These are phyloP conservation scores for Suillus lakei DNA, from an alignment of 768 basidiomycete genomes.

Conservation along the genomic window DNA sequence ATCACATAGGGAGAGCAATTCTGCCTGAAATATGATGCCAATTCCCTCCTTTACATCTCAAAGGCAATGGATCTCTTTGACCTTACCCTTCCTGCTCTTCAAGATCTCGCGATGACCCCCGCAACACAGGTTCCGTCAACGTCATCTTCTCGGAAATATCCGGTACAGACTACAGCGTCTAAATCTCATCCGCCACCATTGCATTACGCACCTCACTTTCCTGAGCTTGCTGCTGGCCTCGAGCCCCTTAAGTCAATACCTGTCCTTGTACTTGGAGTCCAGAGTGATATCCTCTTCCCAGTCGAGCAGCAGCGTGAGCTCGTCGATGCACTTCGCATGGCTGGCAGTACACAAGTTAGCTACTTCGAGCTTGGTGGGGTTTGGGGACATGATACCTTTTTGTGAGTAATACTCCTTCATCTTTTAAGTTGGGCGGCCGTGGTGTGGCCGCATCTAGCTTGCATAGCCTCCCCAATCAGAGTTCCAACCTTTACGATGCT, in stretches of 20 bases:
- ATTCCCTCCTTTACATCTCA: conserved; percentile 97
- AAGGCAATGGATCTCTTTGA: conserved; percentile 99
- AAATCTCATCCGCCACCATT: conserved; percentile 75
- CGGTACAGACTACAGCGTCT: conserved; percentile 51
- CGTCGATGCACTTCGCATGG: conserved; percentile 88
- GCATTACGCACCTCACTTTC: conserved; percentile 75
- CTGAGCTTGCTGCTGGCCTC: conserved; percentile 80
- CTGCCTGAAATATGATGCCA: conserved; percentile 98
- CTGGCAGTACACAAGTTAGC: conserved; percentile 86
- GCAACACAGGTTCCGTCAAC: conserved; percentile 27
- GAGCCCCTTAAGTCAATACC: conserved; percentile 77
- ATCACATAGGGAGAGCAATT: conserved; percentile 83
- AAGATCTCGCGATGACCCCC: conserved; percentile 61
- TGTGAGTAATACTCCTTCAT: conserved; percentile 55
- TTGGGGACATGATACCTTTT: conserved; percentile 99
- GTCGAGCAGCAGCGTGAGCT: conserved; percentile 97
- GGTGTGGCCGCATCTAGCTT: neutral
- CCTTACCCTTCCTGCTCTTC: conserved; percentile 80
- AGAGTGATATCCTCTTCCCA: conserved; percentile 95
- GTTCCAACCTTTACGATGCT: neutral
- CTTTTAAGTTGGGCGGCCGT: neutral
- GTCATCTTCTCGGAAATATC: conserved; percentile 15
- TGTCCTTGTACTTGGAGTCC: conserved; percentile 88
- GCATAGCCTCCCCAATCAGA: neutral
- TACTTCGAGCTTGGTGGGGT: conserved; percentile 98